Percentiles rank a stretch among this genome's conserved stretches.
Evolutionary conservation across 2,329 filamentous ascomycete species (phyloP).

Genomic region (Epichloe gansuensis): DNA sequence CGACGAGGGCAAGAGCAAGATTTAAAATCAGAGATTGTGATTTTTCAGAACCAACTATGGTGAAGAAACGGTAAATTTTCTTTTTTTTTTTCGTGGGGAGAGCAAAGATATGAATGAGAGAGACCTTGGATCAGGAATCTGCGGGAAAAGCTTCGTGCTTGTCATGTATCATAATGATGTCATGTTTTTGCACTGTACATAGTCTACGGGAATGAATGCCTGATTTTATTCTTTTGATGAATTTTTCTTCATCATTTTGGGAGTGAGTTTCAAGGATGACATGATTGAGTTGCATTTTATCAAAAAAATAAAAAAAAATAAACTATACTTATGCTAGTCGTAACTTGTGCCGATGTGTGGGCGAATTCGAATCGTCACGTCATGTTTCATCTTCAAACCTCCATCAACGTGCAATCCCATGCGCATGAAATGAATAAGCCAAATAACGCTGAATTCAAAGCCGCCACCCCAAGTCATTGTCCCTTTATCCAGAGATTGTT

Average conservation of each 20-base stretch:
- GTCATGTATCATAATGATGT: constrained; percentile 3
- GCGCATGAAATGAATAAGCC: background rate
- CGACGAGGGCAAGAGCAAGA: constrained; percentile 18
- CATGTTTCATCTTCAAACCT: background rate
- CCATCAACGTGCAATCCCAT: background rate
- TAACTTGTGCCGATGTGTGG: background rate
- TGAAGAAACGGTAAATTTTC: background rate
- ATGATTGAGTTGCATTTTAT: no score
- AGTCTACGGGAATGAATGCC: background rate
- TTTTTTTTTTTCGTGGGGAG: background rate
- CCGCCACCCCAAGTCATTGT: background rate
- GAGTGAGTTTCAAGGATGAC: no score
- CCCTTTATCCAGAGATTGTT: background rate
- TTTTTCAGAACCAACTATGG: no score
- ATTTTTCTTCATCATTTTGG: no score
- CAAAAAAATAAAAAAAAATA: no score
- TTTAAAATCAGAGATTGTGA: constrained; percentile 1
- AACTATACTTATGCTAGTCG: background rate
- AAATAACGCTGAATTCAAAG: background rate
- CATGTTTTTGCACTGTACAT: background rate
- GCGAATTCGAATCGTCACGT: background rate
- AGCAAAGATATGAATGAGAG: background rate
- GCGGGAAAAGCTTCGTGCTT: background rate
- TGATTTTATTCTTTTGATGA: background rate
- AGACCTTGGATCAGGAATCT: background rate